phyloP scores from a whole-genome alignment of 345 rosid species.

The Salix suchowensis region DNA sequence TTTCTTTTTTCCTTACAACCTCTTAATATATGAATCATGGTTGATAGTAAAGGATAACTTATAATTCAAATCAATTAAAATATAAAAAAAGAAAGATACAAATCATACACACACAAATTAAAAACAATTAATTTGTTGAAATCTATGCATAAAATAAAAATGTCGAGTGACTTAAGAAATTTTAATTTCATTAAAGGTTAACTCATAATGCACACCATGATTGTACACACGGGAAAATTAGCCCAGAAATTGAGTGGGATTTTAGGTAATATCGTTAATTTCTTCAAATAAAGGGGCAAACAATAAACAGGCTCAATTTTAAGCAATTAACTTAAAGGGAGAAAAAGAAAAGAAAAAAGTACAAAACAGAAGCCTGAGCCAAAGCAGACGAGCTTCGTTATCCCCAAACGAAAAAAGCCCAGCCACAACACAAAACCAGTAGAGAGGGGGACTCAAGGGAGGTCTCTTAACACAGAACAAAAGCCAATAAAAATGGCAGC shows the following conservation, averaged over 20 bases:
- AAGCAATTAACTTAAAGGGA: neutral
- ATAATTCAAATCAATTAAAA: no score
- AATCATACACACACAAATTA: no score
- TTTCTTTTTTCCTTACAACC: neutral
- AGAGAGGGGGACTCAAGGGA: neutral
- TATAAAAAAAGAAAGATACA: no score
- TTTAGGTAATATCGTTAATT: neutral
- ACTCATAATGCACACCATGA: no score
- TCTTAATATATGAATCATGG: no score
- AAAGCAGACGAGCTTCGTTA: neutral
- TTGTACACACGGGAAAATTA: neutral
- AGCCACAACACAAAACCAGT: neutral
- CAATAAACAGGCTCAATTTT: neutral
- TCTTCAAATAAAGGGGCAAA: neutral
- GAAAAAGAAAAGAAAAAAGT: neutral
- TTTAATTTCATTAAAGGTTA: no score
- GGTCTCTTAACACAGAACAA: neutral
- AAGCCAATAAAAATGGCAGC: slow-evolving; percentile 54
- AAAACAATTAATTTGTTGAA: no score
- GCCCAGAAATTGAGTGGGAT: neutral
- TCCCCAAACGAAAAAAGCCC: slow-evolving; percentile 1
- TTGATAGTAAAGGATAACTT: no score
- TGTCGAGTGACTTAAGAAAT: no score
- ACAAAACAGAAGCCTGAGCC: slow-evolving; percentile 1
- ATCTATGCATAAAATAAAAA: no score